Conservation (phyloP, 2,329 filamentous ascomycete genomes). For the Helicocarpus griseus region DNA sequence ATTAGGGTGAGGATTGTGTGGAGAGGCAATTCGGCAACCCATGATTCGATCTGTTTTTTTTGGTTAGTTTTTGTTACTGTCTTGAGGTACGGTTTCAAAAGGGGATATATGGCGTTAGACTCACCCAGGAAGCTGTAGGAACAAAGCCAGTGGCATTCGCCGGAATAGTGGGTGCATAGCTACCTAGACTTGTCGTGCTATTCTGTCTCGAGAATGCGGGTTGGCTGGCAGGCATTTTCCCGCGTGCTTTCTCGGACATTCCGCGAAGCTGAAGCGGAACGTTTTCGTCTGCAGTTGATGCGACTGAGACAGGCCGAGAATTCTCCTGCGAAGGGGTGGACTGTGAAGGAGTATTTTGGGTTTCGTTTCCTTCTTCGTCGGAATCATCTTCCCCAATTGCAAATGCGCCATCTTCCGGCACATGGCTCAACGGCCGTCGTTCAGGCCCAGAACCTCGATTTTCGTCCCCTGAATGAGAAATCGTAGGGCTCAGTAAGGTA, state of each 20-base stretch:
- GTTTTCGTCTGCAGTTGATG: slow-evolving; percentile 61
- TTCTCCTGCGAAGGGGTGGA: slow-evolving; percentile 47
- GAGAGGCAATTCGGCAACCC: slow-evolving; percentile 83
- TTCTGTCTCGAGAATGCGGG: slow-evolving; percentile 83
- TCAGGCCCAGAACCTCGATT: slow-evolving; percentile 38
- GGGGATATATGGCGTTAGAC: slow-evolving; percentile 13
- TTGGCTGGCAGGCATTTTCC: slow-evolving; percentile 82
- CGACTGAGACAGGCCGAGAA: slow-evolving; percentile 58
- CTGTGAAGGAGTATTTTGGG: slow-evolving; percentile 50
- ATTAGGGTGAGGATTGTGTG: slow-evolving; percentile 77
- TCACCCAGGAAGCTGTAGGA: slow-evolving; percentile 65
- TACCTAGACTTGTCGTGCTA: slow-evolving; percentile 67
- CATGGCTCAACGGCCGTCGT: slow-evolving; percentile 52
- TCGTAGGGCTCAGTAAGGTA: slow-evolving; percentile 23
- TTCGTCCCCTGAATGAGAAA: slow-evolving; percentile 34
- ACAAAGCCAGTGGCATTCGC: slow-evolving; percentile 53
- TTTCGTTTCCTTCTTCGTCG: slow-evolving; percentile 52
- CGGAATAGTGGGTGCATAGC: slow-evolving; percentile 50
- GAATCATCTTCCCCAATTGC: slow-evolving; percentile 74
- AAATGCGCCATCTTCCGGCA: slow-evolving; percentile 70
- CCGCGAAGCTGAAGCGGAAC: slow-evolving; percentile 74
- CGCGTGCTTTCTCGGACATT: slow-evolving; percentile 94
- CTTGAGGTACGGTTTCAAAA: background rate
- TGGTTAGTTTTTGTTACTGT: slow-evolving; percentile 8
- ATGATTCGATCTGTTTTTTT: slow-evolving; percentile 62